Evolutionary conservation across 768 basidiomycete genomes (phyloP).

Genomic region (Boletus tomentosulus): DNA sequence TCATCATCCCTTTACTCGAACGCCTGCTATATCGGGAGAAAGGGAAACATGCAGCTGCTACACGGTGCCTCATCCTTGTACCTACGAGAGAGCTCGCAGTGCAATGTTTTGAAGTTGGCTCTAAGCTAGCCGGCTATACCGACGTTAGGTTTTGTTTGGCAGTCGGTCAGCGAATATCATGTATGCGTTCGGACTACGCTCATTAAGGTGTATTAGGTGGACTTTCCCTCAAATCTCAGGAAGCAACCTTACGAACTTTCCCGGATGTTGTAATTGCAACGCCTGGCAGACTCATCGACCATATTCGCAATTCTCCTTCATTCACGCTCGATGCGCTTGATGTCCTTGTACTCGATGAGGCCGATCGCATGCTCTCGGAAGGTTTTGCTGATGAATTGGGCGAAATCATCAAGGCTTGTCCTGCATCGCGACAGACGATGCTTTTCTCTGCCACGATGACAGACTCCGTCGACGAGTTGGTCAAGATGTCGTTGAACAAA

Average conservation of each 20-base stretch:
- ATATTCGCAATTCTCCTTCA: constrained; percentile 90
- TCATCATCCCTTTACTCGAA: constrained; percentile 91
- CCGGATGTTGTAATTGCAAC: constrained; percentile 97
- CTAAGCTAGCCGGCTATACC: constrained; percentile 77
- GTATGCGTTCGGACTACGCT: background rate
- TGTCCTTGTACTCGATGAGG: constrained; percentile 93
- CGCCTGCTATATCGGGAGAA: constrained; percentile 89
- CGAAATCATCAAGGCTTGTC: constrained; percentile 92
- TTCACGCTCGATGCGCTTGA: constrained; percentile 92
- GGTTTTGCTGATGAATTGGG: constrained; percentile 93
- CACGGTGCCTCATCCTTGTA: constrained; percentile 85
- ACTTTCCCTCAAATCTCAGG: constrained; percentile 89
- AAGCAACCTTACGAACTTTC: constrained; percentile 73
- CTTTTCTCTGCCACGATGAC: constrained; percentile 99
- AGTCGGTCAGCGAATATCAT: constrained; percentile 58
- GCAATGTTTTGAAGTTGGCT: constrained; percentile 91
- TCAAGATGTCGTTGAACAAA: constrained; percentile 87
- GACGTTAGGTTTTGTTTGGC: constrained; percentile 90
- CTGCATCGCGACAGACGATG: constrained; percentile 90
- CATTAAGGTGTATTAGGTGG: constrained; percentile 55
- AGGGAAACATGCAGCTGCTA: constrained; percentile 80
- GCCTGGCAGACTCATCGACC: constrained; percentile 96
- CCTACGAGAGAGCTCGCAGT: constrained; percentile 96
- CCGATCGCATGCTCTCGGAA: constrained; percentile 94
- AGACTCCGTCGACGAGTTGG: constrained; percentile 90